Conservation (phyloP, 176 grass and related monocot species). For the Lolium perenne region DNA sequence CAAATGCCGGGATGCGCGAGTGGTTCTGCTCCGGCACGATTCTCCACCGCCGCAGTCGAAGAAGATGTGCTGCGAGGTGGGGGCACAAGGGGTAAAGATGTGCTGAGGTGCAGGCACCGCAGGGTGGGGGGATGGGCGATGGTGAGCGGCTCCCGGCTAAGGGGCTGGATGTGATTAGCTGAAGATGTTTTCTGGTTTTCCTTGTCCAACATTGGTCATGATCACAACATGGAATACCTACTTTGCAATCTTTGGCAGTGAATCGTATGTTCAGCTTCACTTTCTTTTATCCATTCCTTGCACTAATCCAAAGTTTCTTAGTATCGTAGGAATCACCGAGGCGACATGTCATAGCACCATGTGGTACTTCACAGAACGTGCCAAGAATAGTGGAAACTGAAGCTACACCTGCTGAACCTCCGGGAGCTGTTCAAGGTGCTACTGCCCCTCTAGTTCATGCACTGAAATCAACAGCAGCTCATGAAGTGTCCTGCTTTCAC, state of each 20-base stretch:
- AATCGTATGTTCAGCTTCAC: background rate
- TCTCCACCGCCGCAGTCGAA: too few relatives aligned
- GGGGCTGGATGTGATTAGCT: too few relatives aligned
- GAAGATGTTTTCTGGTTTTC: too few relatives aligned
- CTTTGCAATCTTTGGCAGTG: too few relatives aligned
- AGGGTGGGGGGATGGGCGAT: too few relatives aligned
- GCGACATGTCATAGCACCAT: conserved; percentile 11
- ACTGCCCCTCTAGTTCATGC: conserved; percentile 63
- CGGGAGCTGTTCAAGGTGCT: conserved; percentile 17
- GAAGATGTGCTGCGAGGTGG: too few relatives aligned
- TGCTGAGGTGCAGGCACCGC: too few relatives aligned
- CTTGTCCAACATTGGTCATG: too few relatives aligned
- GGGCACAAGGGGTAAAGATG: too few relatives aligned
- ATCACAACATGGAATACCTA: too few relatives aligned
- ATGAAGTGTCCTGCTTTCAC: conserved; percentile 78
- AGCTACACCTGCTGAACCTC: conserved; percentile 30
- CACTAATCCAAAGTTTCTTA: background rate
- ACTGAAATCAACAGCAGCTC: conserved; percentile 59
- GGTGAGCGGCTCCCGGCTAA: too few relatives aligned
- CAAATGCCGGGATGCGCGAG: background rate
- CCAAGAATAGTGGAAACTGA: conserved; percentile 27
- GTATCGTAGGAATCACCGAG: conserved; percentile 32
- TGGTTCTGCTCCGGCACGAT: too few relatives aligned
- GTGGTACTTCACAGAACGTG: background rate
- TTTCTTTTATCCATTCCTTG: background rate